Base-by-base conservation (phyloP, 1,284 basidiomycete genomes). In the Porodaedalea pini region DNA sequence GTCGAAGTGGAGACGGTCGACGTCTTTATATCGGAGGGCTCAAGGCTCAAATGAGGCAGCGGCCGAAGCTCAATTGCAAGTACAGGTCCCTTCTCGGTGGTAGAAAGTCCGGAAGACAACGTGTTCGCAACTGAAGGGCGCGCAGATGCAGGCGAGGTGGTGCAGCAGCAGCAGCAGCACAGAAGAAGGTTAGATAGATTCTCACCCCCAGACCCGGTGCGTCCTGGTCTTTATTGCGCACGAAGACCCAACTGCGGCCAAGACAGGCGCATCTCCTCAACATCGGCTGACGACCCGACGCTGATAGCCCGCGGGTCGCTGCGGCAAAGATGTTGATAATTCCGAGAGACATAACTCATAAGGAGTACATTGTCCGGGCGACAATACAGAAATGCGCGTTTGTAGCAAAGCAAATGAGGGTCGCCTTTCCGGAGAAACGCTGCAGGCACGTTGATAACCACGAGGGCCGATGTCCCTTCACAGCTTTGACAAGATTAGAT, bases 391-490 rank as follows among this genome's bases (percentile, higher is more conserved):
- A 13, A 13, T 34, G 6, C 13, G 7, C 13, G 32, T 6, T 32
- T 40, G n/a, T 36, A 32, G 51, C 17, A 39, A 7, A 2, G 17
- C 8, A 21, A 23, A 23, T 34, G 29, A 10, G 47, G 29, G 7
- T 44, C 40, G 29, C 27, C 37, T 34, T 51, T 51, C 19, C 45
- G 47, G 40, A 41, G 21, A 56, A 56, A 56, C 45, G 55, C 47
- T 31, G 39, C 25, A 36, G 48, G 54, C 54, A 56, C 47, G 47
- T 50, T 56, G 55, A 56, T 56, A 56, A 51, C 47, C 47, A 51
- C 36, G 55, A 50, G 55, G 55, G 31, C 4, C 23, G 17, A 3
- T n/a, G 17, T 50, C 32, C 48, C 48, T n/a, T 27, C 40, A 25
- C 48, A 50, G 7, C 51, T 7, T 47, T 19, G 45, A 47, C 40